Evolutionary conservation across 225 moss, liverwort and hornwort genomes (phyloP), one percentile per base, ranked within the genome.

Genomic region (Polytrichum commune): DNA sequence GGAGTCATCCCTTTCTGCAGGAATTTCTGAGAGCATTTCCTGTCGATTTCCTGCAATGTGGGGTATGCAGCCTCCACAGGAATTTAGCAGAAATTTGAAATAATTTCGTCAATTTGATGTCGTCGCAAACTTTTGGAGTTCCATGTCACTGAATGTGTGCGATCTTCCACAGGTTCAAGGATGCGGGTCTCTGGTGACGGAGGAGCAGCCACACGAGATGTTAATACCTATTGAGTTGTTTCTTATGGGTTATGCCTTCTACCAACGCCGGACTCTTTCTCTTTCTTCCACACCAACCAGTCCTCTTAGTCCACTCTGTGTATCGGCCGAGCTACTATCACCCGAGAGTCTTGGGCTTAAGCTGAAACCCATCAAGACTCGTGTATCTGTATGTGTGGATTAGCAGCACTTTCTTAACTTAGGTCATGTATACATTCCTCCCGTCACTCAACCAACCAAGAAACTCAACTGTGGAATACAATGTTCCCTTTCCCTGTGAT

Each of bases 291-390:
- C 92, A 29, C 97, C 97, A 18, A 73, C 92, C 18, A 97, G 97
- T 75, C 97, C 97, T 13, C 72, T 94, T 29, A 97, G 94, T 57
- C 93, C 93, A 5, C 90, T 91, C 0, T 97, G 97, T 69, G 92
- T 97, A 19, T 81, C 97, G 5, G 88, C 91, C 26, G 97, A 97
- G 76, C 84, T 97, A 0, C 80, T 97, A 5, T 97, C 97, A 57
- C 88, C 97, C 0, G 94, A 97, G 85, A 92, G 94, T 27, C 75
- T 97, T 9, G 97, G 97, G 29, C 35, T 97, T 23, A 97, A 97
- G 82, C 84, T 97, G 0, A 97, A 97, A 82, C 97, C 97, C 61
- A 97, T 97, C 68, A 97, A 94, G 84, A 97, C 97, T 24, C 88
- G 97, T 61, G 83, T 94, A 60, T 73, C 90, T 24, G 64, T 87